A percentile compares a stretch with the other conserved stretches of the same genome.
phyloP scores from a whole-genome alignment of 768 basidiomycete species.

The Pisolithus orientalis region DNA sequence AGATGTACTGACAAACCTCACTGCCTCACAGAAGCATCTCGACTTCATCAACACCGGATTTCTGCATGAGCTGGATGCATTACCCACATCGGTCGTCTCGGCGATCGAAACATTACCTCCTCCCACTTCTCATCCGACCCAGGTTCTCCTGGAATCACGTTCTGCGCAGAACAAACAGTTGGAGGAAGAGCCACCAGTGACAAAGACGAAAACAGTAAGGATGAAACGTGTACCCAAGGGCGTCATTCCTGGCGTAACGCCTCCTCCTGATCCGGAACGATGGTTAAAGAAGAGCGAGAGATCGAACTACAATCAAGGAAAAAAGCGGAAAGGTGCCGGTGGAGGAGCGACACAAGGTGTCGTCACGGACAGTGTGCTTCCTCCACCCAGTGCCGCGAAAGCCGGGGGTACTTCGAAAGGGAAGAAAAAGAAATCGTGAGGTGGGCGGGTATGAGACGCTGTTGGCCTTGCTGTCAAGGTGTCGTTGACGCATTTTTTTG shows the following conservation, averaged over 20 bases:
- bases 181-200: conserved; percentile 30
- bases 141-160: conserved; percentile 20
- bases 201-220: conserved; percentile 47
- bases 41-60: conserved; percentile 77
- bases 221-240: conserved; percentile 66
- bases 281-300: conserved; percentile 87
- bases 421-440: conserved; percentile 62
- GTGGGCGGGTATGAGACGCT: conserved; percentile 14
- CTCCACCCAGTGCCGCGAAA: conserved; percentile 28
- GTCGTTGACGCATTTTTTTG: conserved; percentile 16
- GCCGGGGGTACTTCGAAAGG: conserved; percentile 39
- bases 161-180: conserved; percentile 20
- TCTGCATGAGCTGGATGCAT: conserved; percentile 53
- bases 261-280: conserved; percentile 78
- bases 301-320: conserved; percentile 45
- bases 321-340: conserved; percentile 45
- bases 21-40: conserved; percentile 74
- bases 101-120: conserved; percentile 59
- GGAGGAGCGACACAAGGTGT: conserved; percentile 69
- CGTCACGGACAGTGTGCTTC: conserved; percentile 21
- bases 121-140: conserved; percentile 37
- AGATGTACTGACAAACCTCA: conserved; percentile 81
- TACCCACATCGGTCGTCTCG: conserved; percentile 46
- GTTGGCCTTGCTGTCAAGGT: conserved; percentile 11
- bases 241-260: conserved; percentile 74